These are phyloP conservation scores for Cyphellophora attinorum DNA, from an alignment of 2,329 filamentous ascomycete genomes.

Conservation along the genomic window DNA sequence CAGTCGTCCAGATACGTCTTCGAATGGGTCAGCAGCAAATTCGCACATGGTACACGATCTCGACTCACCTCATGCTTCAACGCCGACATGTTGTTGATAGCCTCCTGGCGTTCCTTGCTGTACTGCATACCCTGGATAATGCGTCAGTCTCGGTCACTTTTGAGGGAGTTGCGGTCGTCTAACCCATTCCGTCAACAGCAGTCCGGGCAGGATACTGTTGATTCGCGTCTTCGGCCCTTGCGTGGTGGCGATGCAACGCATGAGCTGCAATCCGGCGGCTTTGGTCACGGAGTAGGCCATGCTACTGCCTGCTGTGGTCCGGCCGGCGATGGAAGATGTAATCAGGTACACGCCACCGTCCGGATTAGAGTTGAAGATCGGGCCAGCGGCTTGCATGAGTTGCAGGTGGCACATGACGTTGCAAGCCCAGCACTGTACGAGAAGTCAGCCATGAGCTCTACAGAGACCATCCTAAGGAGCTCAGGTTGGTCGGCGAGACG, in stretches of 20 bases:
- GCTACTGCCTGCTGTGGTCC: conserved; percentile 53
- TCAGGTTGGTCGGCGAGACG: conserved; percentile 47
- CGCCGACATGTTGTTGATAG: conserved; percentile 44
- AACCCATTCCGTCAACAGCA: conserved; percentile 59
- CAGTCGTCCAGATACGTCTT: conserved; percentile 33
- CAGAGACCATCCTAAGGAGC: conserved; percentile 66
- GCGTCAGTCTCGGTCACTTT: conserved; percentile 2
- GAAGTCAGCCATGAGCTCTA: conserved; percentile 56
- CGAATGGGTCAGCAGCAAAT: conserved; percentile 9
- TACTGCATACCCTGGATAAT: conserved; percentile 43
- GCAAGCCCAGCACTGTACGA: conserved; percentile 51
- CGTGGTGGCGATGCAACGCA: conserved; percentile 54
- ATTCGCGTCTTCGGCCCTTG: conserved; percentile 54
- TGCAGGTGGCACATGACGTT: conserved; percentile 56
- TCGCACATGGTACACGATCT: neutral
- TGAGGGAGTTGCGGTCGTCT: conserved; percentile 2
- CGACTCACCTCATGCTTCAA: conserved; percentile 47
- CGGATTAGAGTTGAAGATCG: conserved; percentile 41
- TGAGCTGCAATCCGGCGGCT: conserved; percentile 60
- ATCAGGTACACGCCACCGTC: conserved; percentile 52
- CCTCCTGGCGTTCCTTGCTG: conserved; percentile 46
- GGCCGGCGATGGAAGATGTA: conserved; percentile 55
- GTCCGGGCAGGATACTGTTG: conserved; percentile 56
- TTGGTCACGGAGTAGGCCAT: conserved; percentile 69
- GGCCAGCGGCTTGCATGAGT: conserved; percentile 46